Percentiles rank a stretch among this genome's conserved stretches.
Conservation (phyloP, 106 monocot genomes). For the Allium cepa region DNA sequence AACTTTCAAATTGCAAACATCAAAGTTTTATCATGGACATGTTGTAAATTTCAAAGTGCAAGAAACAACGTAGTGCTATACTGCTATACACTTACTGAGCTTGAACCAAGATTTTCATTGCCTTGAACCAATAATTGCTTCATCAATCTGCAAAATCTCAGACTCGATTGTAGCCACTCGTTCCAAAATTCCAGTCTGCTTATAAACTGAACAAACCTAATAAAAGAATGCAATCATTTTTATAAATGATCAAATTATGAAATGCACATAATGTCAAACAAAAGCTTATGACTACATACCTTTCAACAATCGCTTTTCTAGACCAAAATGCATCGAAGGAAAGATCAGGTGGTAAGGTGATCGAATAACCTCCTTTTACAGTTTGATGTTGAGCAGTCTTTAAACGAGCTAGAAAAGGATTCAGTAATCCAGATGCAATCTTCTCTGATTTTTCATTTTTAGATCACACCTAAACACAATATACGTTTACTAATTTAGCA, state of each 20-base stretch:
- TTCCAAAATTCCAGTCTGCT: constrained; percentile 70
- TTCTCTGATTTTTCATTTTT: constrained; percentile 56
- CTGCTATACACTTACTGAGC: constrained; percentile 19
- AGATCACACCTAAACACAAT: constrained; percentile 44
- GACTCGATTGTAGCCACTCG: constrained; percentile 51
- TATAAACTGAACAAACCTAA: constrained; percentile 70
- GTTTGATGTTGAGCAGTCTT: constrained; percentile 62
- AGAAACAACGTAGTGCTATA: not conserved
- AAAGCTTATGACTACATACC: constrained; percentile 10
- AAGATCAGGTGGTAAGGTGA: constrained; percentile 45
- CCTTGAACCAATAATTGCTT: constrained; percentile 44
- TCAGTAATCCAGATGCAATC: constrained; percentile 59
- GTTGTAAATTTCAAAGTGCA: not conserved
- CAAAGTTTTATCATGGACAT: not conserved
- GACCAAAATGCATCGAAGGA: constrained; percentile 41
- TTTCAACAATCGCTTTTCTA: constrained; percentile 62
- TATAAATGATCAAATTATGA: not conserved
- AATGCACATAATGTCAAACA: not conserved
- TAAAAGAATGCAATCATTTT: not conserved
- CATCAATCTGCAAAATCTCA: constrained; percentile 59
- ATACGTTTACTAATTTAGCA: too few relatives aligned
- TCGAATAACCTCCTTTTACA: constrained; percentile 66
- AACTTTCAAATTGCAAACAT: constrained; percentile 16
- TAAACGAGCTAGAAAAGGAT: constrained; percentile 60
- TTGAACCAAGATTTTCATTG: constrained; percentile 30